A percentile compares a stretch with the other conserved stretches of the same genome.
phyloP scores from a whole-genome alignment of 805 yeast genomes.

The Ogataea nonfermentans region DNA sequence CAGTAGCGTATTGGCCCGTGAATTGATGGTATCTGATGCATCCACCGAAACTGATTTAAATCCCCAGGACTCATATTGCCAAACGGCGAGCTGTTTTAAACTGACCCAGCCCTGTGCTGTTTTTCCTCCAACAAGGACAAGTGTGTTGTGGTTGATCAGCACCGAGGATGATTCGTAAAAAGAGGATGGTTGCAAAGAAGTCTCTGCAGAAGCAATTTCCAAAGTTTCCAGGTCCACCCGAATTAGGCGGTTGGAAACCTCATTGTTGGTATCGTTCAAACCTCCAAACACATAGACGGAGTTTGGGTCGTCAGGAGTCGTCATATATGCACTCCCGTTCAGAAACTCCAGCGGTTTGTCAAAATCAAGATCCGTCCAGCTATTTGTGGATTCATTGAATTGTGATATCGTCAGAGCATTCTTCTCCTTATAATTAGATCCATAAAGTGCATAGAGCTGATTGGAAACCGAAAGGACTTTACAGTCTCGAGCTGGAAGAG shows the following conservation, averaged over 20 bases:
- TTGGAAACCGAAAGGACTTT: slow-evolving; percentile 20
- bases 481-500: slow-evolving; percentile 25
- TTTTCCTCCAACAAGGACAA: slow-evolving; percentile 64
- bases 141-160: slow-evolving; percentile 44
- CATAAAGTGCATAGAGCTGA: slow-evolving; percentile 28
- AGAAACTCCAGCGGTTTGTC: slow-evolving; percentile 18
- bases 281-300: slow-evolving; percentile 60
- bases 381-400: slow-evolving; percentile 15
- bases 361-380: slow-evolving; percentile 27
- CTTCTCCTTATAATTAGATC: slow-evolving; percentile 4
- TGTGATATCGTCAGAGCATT: slow-evolving; percentile 10
- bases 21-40: slow-evolving; percentile 41
- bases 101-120: slow-evolving; percentile 65
- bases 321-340: slow-evolving; percentile 40
- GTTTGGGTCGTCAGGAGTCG: slow-evolving; percentile 37
- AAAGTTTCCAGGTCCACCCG: slow-evolving; percentile 39
- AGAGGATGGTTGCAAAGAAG: slow-evolving; percentile 53
- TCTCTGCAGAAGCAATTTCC: slow-evolving; percentile 39
- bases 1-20: slow-evolving; percentile 51
- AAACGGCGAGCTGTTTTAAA: slow-evolving; percentile 69
- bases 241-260: slow-evolving; percentile 42
- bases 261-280: slow-evolving; percentile 19
- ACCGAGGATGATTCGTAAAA: slow-evolving; percentile 51
- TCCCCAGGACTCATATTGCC: slow-evolving; percentile 72
- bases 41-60: slow-evolving; percentile 41